Evolutionary conservation across 345 rosid genomes (phyloP), one percentile per base, ranked within the genome.

Genomic region (Lepidium africanum): DNA sequence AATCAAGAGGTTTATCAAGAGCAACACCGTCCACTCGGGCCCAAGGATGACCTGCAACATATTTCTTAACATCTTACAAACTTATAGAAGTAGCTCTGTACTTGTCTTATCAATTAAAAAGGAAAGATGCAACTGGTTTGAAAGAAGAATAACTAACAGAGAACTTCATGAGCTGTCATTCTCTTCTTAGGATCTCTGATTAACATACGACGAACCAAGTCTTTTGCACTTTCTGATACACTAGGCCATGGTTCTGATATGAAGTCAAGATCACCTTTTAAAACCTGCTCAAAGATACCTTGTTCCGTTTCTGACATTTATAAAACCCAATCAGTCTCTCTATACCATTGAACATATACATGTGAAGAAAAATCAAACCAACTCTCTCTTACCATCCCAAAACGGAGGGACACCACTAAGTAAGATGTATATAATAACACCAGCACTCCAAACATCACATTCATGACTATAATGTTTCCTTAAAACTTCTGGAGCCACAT

Each of bases 361-460:
- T 7, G 15, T 7, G 25, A 57, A 66, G 23, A 51, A 37, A 33
- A 45, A 45, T 63, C 21, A 41, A 53, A 39, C 5, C 8, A 59
- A 17, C 52, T 35, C 25, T 59, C 32, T 61, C 81, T 81, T 65
- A 93, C 98, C 99, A 72, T 88, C 99, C 99, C 99, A 94, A 71
- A 94, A 94, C 30, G 97, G 99, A 54, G 97, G 99, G 1, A 94
- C 99, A 2, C 99, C 99, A 51, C 96, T 75, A 23, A 94, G 78
- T 58, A 94, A 78, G 47, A 94, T 94, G 70, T 94, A 94, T 43
- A 85, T 77, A 67, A 94, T 94, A 71, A 94, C 99, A 46, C 99
- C 99, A 14, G 96, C 96, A 76, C 99, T 94, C 97, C 97, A 94
- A 49, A 94, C 92, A 81, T 94, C 99, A 78, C 97, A 87, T 71